phyloP scores from a whole-genome alignment of 2,329 filamentous ascomycete genomes.

The Trichoderma endophyticum region DNA sequence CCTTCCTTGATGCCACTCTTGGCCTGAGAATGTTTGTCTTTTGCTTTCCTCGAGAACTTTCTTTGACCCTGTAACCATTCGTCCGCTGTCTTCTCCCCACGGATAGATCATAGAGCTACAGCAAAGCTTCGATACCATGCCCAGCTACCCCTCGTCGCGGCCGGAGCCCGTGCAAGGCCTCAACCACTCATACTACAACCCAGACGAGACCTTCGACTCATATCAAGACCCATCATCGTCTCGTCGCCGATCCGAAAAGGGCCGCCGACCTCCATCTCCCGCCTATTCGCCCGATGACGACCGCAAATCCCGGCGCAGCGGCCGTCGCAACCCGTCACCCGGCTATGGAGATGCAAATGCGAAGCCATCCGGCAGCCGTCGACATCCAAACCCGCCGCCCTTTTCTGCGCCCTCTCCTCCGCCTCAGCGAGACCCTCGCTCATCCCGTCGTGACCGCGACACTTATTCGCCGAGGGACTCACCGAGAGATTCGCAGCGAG shows the following conservation, averaged over 20 bases:
- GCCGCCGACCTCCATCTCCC: neutral
- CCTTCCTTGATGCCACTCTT: neutral
- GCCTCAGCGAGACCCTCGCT: neutral
- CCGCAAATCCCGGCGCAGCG: constrained; percentile 2
- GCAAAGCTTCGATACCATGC: neutral
- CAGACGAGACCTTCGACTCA: neutral
- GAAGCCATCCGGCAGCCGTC: neutral
- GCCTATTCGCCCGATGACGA: neutral
- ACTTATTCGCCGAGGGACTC: neutral
- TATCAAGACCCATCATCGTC: neutral
- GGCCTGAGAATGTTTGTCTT: neutral
- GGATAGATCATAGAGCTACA: neutral
- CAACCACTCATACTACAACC: constrained; percentile 15
- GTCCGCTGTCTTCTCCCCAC: too few relatives aligned
- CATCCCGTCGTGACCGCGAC: neutral
- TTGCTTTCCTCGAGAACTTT: neutral
- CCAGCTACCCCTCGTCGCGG: neutral
- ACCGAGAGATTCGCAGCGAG: neutral
- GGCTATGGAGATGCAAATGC: neutral
- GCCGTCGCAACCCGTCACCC: constrained; percentile 10
- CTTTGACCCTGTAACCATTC: neutral
- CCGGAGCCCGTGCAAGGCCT: constrained; percentile 2
- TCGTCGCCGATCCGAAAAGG: neutral
- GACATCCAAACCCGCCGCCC: neutral
- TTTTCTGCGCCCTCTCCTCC: constrained; percentile 9